Percentiles rank a stretch among this genome's conserved stretches.
phyloP scores from a whole-genome alignment of 2,329 filamentous ascomycete species.

The Nannizziopsis arthrosporioides region DNA sequence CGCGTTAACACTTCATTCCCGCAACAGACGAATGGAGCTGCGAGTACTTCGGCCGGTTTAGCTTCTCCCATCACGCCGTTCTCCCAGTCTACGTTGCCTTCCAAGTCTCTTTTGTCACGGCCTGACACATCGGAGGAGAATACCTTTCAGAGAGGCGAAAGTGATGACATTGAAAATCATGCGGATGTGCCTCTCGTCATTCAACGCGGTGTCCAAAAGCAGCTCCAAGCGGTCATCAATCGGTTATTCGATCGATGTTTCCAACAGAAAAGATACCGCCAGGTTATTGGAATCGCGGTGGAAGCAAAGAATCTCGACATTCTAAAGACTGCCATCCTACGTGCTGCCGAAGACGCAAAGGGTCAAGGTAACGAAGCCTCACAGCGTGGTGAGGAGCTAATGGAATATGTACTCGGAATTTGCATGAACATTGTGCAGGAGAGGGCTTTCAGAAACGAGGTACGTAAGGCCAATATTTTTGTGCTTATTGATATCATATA shows the following conservation, averaged over 20 bases:
- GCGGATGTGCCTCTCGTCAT: slow-evolving; percentile 53
- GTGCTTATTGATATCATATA: neutral
- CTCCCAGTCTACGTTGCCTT: slow-evolving; percentile 82
- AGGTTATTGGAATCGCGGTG: slow-evolving; percentile 92
- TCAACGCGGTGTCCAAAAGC: slow-evolving; percentile 61
- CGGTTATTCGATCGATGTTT: slow-evolving; percentile 86
- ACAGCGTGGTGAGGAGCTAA: slow-evolving; percentile 69
- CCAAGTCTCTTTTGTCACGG: slow-evolving; percentile 87
- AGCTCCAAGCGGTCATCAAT: slow-evolving; percentile 73
- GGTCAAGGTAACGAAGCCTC: slow-evolving; percentile 46
- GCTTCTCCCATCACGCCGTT: slow-evolving; percentile 89
- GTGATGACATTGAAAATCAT: slow-evolving; percentile 42
- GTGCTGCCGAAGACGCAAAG: slow-evolving; percentile 78
- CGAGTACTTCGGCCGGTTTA: slow-evolving; percentile 53
- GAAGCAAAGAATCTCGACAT: slow-evolving; percentile 88
- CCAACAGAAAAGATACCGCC: slow-evolving; percentile 72
- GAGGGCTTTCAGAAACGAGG: slow-evolving; percentile 64
- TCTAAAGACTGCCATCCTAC: slow-evolving; percentile 72
- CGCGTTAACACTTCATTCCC: slow-evolving; percentile 72
- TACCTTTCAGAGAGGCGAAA: slow-evolving; percentile 44
- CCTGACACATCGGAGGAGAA: slow-evolving; percentile 53
- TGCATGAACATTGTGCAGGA: slow-evolving; percentile 98
- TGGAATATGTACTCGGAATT: slow-evolving; percentile 91
- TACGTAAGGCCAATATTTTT: slow-evolving; percentile 22
- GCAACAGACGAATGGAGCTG: slow-evolving; percentile 51